phyloP scores from a whole-genome alignment of 768 basidiomycete species.

The Lactifluus echinatus region DNA sequence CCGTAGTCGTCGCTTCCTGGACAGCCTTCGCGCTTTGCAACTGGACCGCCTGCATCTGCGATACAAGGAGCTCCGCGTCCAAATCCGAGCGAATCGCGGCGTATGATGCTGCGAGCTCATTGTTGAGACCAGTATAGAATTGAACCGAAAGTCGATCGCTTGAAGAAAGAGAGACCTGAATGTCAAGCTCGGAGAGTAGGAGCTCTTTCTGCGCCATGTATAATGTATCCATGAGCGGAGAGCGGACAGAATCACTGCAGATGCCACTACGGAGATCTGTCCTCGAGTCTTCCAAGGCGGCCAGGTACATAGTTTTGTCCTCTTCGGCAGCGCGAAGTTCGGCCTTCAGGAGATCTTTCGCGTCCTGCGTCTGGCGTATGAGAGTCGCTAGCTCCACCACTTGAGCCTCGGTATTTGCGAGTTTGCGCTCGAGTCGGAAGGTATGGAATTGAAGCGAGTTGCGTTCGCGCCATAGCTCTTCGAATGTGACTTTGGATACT shows the following conservation, averaged over 20 bases:
- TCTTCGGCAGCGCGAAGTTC: conserved; percentile 22
- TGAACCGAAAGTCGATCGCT: not conserved
- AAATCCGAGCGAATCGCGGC: conserved; percentile 17
- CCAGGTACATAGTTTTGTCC: conserved; percentile 16
- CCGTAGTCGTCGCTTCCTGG: conserved; percentile 35
- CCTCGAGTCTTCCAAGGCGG: conserved; percentile 5
- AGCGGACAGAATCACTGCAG: not conserved
- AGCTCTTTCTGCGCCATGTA: not conserved
- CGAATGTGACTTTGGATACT: conserved; percentile 21
- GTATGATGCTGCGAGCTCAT: conserved; percentile 22
- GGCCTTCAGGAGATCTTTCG: conserved; percentile 36
- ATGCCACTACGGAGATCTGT: not conserved
- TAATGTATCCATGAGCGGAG: not conserved
- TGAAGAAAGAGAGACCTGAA: not conserved
- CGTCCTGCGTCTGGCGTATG: conserved; percentile 47
- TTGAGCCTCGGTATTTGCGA: conserved; percentile 60
- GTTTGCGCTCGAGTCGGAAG: conserved; percentile 55
- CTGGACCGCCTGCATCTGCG: conserved; percentile 27
- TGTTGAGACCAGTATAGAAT: conserved; percentile 17
- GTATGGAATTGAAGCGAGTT: conserved; percentile 36
- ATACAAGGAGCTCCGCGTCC: conserved; percentile 12
- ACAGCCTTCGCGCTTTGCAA: conserved; percentile 34
- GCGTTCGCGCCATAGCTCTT: conserved; percentile 25
- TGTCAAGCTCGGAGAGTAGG: conserved; percentile 8
- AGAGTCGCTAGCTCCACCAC: conserved; percentile 56